Percentiles rank a stretch among this genome's conserved stretches.
phyloP scores from a whole-genome alignment of 176 grass and related monocot genomes.

The Calamus simplicifolius region DNA sequence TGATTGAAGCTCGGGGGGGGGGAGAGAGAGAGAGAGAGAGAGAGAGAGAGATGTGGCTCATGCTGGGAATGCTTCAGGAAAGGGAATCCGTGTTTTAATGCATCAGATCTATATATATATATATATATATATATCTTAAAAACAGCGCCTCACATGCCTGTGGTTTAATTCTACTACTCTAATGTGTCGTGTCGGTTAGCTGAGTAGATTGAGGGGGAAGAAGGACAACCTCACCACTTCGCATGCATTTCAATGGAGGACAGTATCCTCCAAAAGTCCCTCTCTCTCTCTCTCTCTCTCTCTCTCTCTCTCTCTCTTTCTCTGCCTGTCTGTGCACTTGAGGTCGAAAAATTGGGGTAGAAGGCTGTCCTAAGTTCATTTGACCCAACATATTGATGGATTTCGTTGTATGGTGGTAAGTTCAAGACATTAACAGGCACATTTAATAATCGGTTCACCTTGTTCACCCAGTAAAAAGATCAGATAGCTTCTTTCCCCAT shows the following conservation, averaged over 20 bases:
- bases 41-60: slow-evolving; percentile 17
- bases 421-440: too few relatives aligned
- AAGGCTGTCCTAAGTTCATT: too few relatives aligned
- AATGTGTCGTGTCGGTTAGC: slow-evolving; percentile 27
- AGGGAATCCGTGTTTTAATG: slow-evolving; percentile 34
- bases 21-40: slow-evolving; percentile 17
- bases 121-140: slow-evolving; percentile 27
- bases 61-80: slow-evolving; percentile 31
- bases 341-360: too few relatives aligned
- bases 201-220: slow-evolving; percentile 15
- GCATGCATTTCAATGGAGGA: slow-evolving; percentile 3
- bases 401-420: too few relatives aligned
- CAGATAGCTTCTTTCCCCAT: too few relatives aligned
- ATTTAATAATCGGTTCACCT: too few relatives aligned
- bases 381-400: too few relatives aligned
- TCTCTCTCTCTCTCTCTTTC: too few relatives aligned
- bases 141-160: slow-evolving; percentile 13
- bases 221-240: slow-evolving; percentile 18
- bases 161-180: slow-evolving; percentile 28
- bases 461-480: too few relatives aligned
- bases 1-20: neutral
- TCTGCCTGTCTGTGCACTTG: too few relatives aligned
- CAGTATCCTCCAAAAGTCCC: slow-evolving; percentile 1
- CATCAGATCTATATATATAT: slow-evolving; percentile 17
- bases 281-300: too few relatives aligned